A percentile compares a stretch with the other conserved stretches of the same genome.
phyloP scores from a whole-genome alignment of 371 early-diverging fungal species.

The Mucor velutinosus region DNA sequence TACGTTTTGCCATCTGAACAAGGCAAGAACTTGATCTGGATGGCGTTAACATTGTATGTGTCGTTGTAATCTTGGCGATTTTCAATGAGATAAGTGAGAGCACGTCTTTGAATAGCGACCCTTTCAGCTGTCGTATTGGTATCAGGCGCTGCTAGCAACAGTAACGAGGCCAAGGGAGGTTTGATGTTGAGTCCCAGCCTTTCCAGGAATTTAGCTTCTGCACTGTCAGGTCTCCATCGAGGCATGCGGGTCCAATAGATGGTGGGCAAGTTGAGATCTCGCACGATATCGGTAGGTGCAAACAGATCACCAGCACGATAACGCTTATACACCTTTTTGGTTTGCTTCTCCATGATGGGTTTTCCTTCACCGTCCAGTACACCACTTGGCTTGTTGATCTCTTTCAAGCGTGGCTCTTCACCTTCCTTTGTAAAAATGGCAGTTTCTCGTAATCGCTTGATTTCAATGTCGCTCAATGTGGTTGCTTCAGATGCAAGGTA shows the following conservation, averaged over 20 bases:
- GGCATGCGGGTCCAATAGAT: constrained; percentile 64
- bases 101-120: constrained; percentile 41
- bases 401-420: constrained; percentile 31
- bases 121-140: constrained; percentile 21
- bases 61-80: constrained; percentile 60
- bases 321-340: constrained; percentile 39
- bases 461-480: constrained; percentile 66
- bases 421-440: constrained; percentile 71
- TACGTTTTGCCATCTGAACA: constrained; percentile 45
- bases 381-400: constrained; percentile 16
- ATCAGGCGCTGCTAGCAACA: constrained; percentile 54
- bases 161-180: constrained; percentile 59
- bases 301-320: constrained; percentile 76
- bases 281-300: constrained; percentile 66
- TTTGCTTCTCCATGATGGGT: constrained; percentile 22
- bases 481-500: constrained; percentile 74
- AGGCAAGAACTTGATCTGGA: constrained; percentile 70
- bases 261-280: constrained; percentile 67
- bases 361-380: constrained; percentile 15
- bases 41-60: constrained; percentile 43
- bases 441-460: constrained; percentile 64
- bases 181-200: constrained; percentile 62
- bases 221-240: constrained; percentile 56
- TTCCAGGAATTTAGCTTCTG: constrained; percentile 66
- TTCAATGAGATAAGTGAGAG: constrained; percentile 76